Percentiles rank a stretch among this genome's conserved stretches.
These are phyloP conservation scores for Cyclotella kingstonii DNA, from an alignment of 108 stramenopile species.

Conservation along the genomic window DNA sequence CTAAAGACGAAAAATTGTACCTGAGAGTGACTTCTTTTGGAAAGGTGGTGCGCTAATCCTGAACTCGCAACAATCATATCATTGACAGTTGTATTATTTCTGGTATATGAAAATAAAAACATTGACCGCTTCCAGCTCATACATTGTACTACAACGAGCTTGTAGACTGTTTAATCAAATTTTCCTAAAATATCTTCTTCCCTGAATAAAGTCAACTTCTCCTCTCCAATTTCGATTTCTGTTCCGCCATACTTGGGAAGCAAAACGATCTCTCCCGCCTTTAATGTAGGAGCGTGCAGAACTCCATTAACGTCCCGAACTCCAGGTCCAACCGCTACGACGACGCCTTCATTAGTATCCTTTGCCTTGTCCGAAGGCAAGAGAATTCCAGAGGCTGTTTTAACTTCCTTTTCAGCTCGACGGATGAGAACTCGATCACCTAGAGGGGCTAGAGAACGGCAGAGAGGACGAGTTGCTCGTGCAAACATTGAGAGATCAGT, in stretches of 20 bases:
- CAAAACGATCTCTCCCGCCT: conserved; percentile 86
- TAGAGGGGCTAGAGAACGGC: conserved; percentile 82
- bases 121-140: background rate
- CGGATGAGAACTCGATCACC: conserved; percentile 96
- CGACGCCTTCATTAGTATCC: conserved; percentile 93
- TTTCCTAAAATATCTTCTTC: conserved; percentile 98
- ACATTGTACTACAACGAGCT: no score
- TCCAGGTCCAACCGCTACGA: conserved; percentile 97
- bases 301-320: conserved; percentile 71
- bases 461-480: conserved; percentile 47
- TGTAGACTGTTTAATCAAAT: conserved; percentile 88
- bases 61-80: no score
- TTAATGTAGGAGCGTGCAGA: conserved; percentile 65
- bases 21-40: no score
- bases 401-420: conserved; percentile 78
- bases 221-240: conserved; percentile 86
- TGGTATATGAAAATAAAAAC: background rate
- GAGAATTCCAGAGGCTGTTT: conserved; percentile 92
- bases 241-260: conserved; percentile 97
- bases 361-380: conserved; percentile 90
- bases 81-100: no score
- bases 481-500: conserved; percentile 20
- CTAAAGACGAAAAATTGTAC: no score
- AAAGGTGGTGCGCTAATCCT: no score
- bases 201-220: conserved; percentile 90